Evolutionary conservation across 495 filamentous ascomycete genomes (phyloP), one percentile per base, ranked within the genome.

Genomic region (Daldinia childiae): DNA sequence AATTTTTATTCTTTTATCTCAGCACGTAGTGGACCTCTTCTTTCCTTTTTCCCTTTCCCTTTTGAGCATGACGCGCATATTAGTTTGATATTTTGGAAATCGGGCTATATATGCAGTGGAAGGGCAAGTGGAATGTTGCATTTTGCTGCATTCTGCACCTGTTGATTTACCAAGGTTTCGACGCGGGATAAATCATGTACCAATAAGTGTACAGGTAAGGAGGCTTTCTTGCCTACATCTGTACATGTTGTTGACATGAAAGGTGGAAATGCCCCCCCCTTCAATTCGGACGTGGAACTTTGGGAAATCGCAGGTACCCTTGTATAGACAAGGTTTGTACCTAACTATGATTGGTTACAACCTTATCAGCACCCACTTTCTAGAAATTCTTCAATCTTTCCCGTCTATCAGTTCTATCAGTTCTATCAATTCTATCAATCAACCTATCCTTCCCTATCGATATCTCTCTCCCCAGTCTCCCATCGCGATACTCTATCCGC

Each of bases 401-500:
- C 65, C 68, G 75, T 80, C 73, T 79, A 81, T 80, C 79, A 80
- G 77, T 82, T 74, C 62, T 64, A 68, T 66, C 72, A 65, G 69
- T 43, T 30, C 72, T 79, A 81, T 80, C 79, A 80, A 77, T 81
- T 69, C 74, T 54, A 68, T 71, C 65, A 58, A 68, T 66, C 72
- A 59, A 72, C 64, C 41, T 76, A 76, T 75, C 73, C 71, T 73
- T 75, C 73, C 70, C 73, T 78, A 76, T 78, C 74, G 69, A 72
- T 76, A 74, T 74, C 70, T 71, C 70, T 71, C 66, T 69, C 64
- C 65, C 72, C 69, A 52, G 58, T 72, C 59, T 64, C 62, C 56
- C 71, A 66, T 72, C 66, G 56, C 65, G 58, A 62, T 52, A 43
- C 55, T 68, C 66, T 63, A 67, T 60, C 71, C 48, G 58, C 57